Evolutionary conservation across 805 yeast species (phyloP), one percentile per base, ranked within the genome.

Genomic region (Zygoascus biomembranicola): DNA sequence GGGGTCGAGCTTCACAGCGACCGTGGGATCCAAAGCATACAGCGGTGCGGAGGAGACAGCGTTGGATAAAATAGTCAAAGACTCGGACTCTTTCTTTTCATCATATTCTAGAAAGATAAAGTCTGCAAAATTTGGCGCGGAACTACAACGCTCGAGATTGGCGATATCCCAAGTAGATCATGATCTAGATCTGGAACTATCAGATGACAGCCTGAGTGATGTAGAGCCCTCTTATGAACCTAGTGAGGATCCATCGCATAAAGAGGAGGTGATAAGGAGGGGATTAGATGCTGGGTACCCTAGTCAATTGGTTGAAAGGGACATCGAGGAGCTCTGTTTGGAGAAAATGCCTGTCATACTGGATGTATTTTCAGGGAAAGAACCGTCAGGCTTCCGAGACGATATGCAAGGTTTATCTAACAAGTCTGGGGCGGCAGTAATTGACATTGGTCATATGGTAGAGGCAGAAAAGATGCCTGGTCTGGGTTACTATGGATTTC

Each of bases 401-500:
- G n/a, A 10, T 31, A n/a, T 44, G 16, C 4, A 43, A 20, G 23
- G 26, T 19, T 41, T 43, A n/a, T 50, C 50, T 16, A 20, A 35
- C 2, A 23, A 46, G 14, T 44, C 19, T 9, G n/a, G 32, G 14
- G 32, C 39, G 13, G 11, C 43, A 16, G 16, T 35, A 8, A 43
- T 52, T 39, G 19, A 50, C 5, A 16, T 37, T 10, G 43, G 39
- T 16, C 44, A 47, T 18, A 4, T 52, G n/a, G 31, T 52, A 2
- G 51, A 23, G 18, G 35, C 20, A 13, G 43, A 52, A 8, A 20
- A 32, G 47, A 16, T 52, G 14, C 54, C 51, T 9, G 35, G 28
- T 9, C 23, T 31, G 32, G 54, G 54, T 8, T 52, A 52, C 35
- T 52, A 52, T 42, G 54, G 51, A 11, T 31, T 45, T 32, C 32